phyloP scores from a whole-genome alignment of 257 asterid genomes.

The Scutellaria galericulata region DNA sequence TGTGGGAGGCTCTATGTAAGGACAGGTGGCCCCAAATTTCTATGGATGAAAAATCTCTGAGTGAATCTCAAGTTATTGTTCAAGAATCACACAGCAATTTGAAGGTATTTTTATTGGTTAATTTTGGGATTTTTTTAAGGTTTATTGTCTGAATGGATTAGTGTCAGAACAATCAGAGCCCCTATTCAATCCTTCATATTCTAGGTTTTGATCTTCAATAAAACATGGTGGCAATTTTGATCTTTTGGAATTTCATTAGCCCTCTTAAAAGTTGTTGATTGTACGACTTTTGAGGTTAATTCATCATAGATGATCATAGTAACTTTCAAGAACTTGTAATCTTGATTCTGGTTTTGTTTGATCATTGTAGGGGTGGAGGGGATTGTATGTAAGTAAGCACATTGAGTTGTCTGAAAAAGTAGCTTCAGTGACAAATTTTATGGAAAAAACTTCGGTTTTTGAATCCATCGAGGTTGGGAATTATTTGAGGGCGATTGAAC shows the following conservation, averaged over 20 bases:
- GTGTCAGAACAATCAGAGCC: neutral
- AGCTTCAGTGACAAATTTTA: conserved; percentile 40
- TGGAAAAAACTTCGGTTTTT: conserved; percentile 57
- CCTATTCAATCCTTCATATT: neutral
- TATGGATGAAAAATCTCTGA: conserved; percentile 32
- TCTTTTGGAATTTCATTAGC: conserved; percentile 11
- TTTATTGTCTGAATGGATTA: conserved; percentile 3
- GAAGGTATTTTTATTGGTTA: conserved; percentile 40
- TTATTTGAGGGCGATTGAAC: conserved; percentile 64
- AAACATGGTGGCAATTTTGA: neutral
- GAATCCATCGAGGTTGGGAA: conserved; percentile 81
- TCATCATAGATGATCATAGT: neutral
- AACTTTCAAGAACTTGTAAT: neutral
- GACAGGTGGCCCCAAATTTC: conserved; percentile 67
- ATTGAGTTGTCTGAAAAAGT: conserved; percentile 66
- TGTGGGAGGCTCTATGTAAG: conserved; percentile 74
- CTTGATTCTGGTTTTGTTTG: conserved; percentile 3
- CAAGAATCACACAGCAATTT: conserved; percentile 37
- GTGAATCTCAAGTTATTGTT: conserved; percentile 33
- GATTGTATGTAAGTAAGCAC: conserved; percentile 63
- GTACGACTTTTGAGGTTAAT: neutral
- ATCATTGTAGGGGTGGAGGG: conserved; percentile 69
- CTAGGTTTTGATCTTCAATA: conserved; percentile 23
- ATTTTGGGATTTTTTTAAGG: conserved; percentile 12
- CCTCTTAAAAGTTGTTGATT: conserved; percentile 3